Base-by-base conservation (phyloP, 768 basidiomycete genomes). In the Lepiota subincarnata region DNA sequence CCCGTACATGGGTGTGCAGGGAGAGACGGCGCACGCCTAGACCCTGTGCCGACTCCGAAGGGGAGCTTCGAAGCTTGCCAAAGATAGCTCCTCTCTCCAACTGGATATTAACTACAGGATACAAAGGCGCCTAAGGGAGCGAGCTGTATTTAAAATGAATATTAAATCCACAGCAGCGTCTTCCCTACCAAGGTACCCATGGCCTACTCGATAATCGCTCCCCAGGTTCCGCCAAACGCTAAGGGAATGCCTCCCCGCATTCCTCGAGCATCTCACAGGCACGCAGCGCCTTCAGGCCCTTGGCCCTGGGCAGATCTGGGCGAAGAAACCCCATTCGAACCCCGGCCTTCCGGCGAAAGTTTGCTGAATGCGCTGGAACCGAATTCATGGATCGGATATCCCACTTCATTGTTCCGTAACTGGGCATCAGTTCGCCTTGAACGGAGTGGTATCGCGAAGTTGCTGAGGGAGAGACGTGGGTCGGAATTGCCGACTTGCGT, bases 381-480 rank as follows among this genome's bases (percentile, higher is more conserved):
- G 36, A 55, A 8, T 64, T 68, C 52, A 7, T 72, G 74, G 73
- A 60, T 41, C 39, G 64, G 58, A 5, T 73, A 74, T 44, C 74
- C 73, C 4, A 65, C 66, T n/a, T 64, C 67, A 0, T 59, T 62
- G 28, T 83, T 78, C 55, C 77, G 75, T 24, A 83, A 81, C 53
- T 81, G 81, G 81, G 76, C 74, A 1, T 53, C 59, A 4, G 58
- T 58, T n/a, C 78, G 78, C 47, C 60, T 73, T 10, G 57, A 59
- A 34, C 63, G 66, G 35, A 72, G 71, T 41, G 64, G 68, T 39
- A 74, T 75, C 36, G 58, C 62, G 6, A 61, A 60, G 6, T 16
- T 49, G 7, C 31, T 56, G 36, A 28, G 26, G 22, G 52, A 50
- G 24, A 13, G 40, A 38, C 35, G 20, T 36, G 37, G 31, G 6